Base-by-base conservation (phyloP, 768 basidiomycete genomes). In the Pisolithus marmoratus region DNA sequence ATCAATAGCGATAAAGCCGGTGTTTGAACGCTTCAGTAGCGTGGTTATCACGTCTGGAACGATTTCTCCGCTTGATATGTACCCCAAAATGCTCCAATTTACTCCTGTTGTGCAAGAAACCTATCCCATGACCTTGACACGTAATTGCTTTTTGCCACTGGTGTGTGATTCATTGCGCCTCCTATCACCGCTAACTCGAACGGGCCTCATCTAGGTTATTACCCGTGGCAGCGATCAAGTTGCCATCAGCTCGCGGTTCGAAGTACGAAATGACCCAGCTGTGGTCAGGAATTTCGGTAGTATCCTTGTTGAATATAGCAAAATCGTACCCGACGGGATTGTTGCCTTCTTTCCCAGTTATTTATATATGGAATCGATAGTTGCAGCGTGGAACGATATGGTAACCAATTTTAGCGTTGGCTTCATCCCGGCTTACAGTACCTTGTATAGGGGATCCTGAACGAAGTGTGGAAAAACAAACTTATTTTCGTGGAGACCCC, bases 351-450 rank as follows among this genome's bases (percentile, higher is more conserved):
- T 99, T 71, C 96, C 96, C 19, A 93, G 90, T 70, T 99, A 99
- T 72, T 82, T 99, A 14, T 99, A 99, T 69, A 99, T 99, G 96
- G 96, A 99, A 70, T 94, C 91, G 22, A 99, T 99, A 53, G 96
- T 98, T 11, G 93, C 94, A 2, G 96, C 96, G n/a, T 99, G 96
- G 96, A 97, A 98, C 64, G 96, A 99, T 68, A 99, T 99, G 96
- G 96, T 94, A 66, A 48, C 14, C 20, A 86, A 72, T 43, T 26
- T 42, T 14, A 36, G 1, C 26, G 41, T 22, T 19, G 3, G 8
- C 8, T 17, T 20, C 22, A 3, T 5, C 24, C 7, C 49, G 48
- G 5, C 40, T 49, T 53, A 55, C 42, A 48, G 17, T 15, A 53
- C 11, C 37, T 37, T 48, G 26, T 53, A 26, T 62, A 99, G 96